Base-by-base conservation (phyloP, 768 basidiomycete species). In the Amanita molliuscula region DNA sequence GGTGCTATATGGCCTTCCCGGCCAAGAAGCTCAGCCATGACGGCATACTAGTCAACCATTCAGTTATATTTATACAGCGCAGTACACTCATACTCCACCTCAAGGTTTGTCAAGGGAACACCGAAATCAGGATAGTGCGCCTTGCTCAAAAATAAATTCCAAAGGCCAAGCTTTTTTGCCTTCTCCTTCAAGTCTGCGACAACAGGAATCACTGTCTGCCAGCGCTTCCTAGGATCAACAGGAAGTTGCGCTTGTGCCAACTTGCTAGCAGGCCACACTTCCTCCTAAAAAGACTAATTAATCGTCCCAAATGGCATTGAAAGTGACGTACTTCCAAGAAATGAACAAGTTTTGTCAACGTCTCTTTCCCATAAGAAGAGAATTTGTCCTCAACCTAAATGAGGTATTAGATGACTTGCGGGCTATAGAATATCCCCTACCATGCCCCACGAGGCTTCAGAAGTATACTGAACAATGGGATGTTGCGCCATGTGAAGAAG, bases 71-170 rank as follows among this genome's bases (percentile, higher is more conserved):
- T 25, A 5, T 33, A 28, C 16, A 38, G 34, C 29, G 33, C 35
- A 40, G 21, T 33, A 18, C 20, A 7, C 13, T 47, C 26, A 41
- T 31, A 35, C 9, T 28, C 35, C 31, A 92, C 92, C 76, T 99
- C 96, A 41, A 99, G 74, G 65, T 97, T 98, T 13, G 83, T 84
- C 55, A 98, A 72, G n/a, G 85, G 84, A 4, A 92, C 85, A 36
- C 95, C 95, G 59, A 81, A 76, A 56, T 87, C 73, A 6, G 92
- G 93, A 63, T 95, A 97, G 62, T 96, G 95, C 25, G 79, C 75
- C 68, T 92, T 91, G 77, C 88, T 92, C 54, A 98, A 73, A 74
- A 97, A 98, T 33, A 99, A 74, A 62, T 98, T 98, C 96, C 96
- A 99, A 34, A 99, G 74, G 2, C 96, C 96, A 23, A 82, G 78